Conservation (phyloP, 2,329 filamentous ascomycete species). For the Exophiala sideris region DNA sequence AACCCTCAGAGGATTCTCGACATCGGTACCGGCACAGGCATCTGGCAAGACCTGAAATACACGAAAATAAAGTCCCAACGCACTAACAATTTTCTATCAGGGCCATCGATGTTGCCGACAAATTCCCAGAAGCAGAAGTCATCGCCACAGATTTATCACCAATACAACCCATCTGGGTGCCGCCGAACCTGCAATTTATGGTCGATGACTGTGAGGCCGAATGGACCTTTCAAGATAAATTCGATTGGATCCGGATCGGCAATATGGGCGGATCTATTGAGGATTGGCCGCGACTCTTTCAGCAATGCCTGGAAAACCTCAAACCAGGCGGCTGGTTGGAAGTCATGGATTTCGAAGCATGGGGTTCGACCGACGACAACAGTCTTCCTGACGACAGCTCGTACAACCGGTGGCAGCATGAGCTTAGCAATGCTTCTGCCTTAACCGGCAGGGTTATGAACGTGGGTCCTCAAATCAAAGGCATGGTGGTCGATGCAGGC, state of each 20-base stretch:
- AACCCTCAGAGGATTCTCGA: conserved; percentile 50
- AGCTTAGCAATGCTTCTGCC: conserved; percentile 16
- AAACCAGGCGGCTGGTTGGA: conserved; percentile 33
- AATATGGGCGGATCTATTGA: conserved; percentile 37
- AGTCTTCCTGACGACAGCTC: conserved; percentile 26
- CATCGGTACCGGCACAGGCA: conserved; percentile 60
- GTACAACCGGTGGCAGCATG: conserved; percentile 18
- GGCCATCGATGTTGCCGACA: conserved; percentile 32
- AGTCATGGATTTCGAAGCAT: conserved; percentile 32
- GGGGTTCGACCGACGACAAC: conserved; percentile 32
- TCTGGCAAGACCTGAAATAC: conserved; percentile 47
- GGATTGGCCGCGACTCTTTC: conserved; percentile 31
- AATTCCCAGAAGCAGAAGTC: conserved; percentile 28
- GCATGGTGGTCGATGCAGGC: conserved; percentile 27
- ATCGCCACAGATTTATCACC: conserved; percentile 34
- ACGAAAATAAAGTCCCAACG: conserved; percentile 21
- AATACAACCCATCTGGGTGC: conserved; percentile 36
- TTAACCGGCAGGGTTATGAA: conserved; percentile 20
- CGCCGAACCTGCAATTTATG: conserved; percentile 46
- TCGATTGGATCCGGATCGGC: conserved; percentile 41
- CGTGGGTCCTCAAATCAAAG: conserved; percentile 19
- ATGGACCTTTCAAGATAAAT: conserved; percentile 37
- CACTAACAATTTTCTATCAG: conserved; percentile 32
- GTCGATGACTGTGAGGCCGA: conserved; percentile 41
- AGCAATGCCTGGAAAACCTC: conserved; percentile 29